These are phyloP conservation scores for Neonectria faginata DNA, from an alignment of 2,329 filamentous ascomycete genomes.

Conservation along the genomic window DNA sequence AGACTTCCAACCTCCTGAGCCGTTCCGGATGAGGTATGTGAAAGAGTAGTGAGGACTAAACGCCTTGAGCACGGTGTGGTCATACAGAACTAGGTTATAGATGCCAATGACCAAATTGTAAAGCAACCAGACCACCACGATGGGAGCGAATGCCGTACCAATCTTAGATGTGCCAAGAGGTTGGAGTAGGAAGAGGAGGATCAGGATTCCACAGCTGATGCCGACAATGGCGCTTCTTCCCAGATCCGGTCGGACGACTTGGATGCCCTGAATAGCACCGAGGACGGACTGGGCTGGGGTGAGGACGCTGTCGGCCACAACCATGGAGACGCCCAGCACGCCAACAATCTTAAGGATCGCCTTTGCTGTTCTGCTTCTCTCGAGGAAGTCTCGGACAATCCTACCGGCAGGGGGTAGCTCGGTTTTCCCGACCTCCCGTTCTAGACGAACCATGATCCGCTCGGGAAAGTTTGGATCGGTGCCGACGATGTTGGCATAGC, in stretches of 20 bases:
- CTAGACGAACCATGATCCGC: conserved; percentile 66
- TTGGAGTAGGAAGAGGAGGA: conserved; percentile 73
- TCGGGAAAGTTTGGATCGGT: conserved; percentile 65
- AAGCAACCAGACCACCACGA: conserved; percentile 74
- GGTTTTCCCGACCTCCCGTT: conserved; percentile 65
- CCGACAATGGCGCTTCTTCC: conserved; percentile 69
- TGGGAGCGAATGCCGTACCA: conserved; percentile 71
- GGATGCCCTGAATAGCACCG: conserved; percentile 74
- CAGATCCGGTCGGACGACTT: conserved; percentile 69
- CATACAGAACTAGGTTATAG: conserved; percentile 67
- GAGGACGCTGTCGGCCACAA: conserved; percentile 74
- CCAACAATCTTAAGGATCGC: conserved; percentile 69
- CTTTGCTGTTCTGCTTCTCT: conserved; percentile 65
- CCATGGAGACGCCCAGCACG: conserved; percentile 75
- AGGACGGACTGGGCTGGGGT: conserved; percentile 78
- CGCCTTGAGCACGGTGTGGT: conserved; percentile 66
- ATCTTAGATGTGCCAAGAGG: conserved; percentile 73
- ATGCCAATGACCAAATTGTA: conserved; percentile 74
- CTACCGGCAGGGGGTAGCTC: conserved; percentile 66
- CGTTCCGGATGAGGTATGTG: conserved; percentile 69
- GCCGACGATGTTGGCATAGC: conserved; percentile 69
- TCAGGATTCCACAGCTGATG: conserved; percentile 71
- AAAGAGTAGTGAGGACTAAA: conserved; percentile 72
- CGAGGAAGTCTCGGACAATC: conserved; percentile 66
- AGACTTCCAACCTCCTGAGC: conserved; percentile 70